Conservation (phyloP, 257 asterid species). For the Scutellaria barbata region DNA sequence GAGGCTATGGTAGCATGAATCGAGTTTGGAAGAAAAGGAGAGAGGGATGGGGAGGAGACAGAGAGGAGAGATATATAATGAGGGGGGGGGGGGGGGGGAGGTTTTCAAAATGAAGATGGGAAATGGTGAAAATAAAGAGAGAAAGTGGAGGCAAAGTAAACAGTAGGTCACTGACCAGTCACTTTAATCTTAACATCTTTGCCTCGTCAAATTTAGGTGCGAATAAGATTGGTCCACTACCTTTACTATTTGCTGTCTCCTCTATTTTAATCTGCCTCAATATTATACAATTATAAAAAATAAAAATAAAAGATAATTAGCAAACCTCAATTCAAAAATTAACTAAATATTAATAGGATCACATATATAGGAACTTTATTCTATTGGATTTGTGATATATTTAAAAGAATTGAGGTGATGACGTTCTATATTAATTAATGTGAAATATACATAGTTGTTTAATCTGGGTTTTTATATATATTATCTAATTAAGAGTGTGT, state of each 20-base stretch:
- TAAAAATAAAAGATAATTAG: too few relatives aligned
- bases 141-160: conserved; percentile 51
- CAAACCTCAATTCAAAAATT: too few relatives aligned
- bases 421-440: too few relatives aligned
- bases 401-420: too few relatives aligned
- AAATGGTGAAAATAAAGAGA: not conserved
- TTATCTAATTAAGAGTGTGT: too few relatives aligned
- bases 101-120: not conserved
- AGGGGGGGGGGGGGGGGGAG: not conserved
- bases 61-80: not conserved
- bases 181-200: conserved; percentile 47
- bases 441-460: too few relatives aligned
- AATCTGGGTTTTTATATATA: too few relatives aligned
- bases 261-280: not conserved
- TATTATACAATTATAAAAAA: too few relatives aligned
- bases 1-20: not conserved
- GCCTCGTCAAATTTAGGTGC: conserved; percentile 77
- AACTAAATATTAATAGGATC: too few relatives aligned
- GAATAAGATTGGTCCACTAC: conserved; percentile 57
- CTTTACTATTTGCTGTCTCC: not conserved
- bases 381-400: too few relatives aligned
- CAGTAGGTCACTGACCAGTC: conserved; percentile 78
- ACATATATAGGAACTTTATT: too few relatives aligned
- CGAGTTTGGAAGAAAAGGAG: conserved; percentile 6
- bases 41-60: not conserved